A percentile compares a stretch with the other conserved stretches of the same genome.
Evolutionary conservation across 2,329 filamentous ascomycete species (phyloP).

Genomic region (Canariomyces notabilis): DNA sequence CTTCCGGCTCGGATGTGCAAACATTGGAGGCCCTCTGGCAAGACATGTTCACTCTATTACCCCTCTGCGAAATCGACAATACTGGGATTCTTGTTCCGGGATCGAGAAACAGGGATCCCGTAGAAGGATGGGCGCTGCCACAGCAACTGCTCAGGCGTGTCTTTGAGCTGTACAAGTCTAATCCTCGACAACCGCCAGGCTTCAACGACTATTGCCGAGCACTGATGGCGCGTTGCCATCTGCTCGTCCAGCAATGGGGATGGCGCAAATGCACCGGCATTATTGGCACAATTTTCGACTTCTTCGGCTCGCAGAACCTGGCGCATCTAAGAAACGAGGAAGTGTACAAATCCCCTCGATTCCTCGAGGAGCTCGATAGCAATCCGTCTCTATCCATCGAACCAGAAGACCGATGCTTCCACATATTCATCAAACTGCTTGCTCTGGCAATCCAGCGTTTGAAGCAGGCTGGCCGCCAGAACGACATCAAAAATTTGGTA

Average conservation of each 20-base stretch:
- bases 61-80: slow-evolving; percentile 55
- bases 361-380: slow-evolving; percentile 51
- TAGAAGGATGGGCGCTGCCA: slow-evolving; percentile 58
- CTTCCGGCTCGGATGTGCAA: slow-evolving; percentile 38
- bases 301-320: slow-evolving; percentile 59
- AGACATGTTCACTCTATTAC: slow-evolving; percentile 55
- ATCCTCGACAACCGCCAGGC: slow-evolving; percentile 50
- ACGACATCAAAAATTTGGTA: slow-evolving; percentile 57
- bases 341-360: slow-evolving; percentile 54
- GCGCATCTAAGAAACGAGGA: slow-evolving; percentile 62
- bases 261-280: slow-evolving; percentile 56
- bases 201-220: slow-evolving; percentile 63
- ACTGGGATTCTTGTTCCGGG: slow-evolving; percentile 44
- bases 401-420: slow-evolving; percentile 58
- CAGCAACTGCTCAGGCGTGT: slow-evolving; percentile 53
- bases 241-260: slow-evolving; percentile 60
- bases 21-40: slow-evolving; percentile 55
- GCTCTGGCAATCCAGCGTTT: slow-evolving; percentile 53
- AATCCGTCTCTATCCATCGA: slow-evolving; percentile 46
- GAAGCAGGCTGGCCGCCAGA: slow-evolving; percentile 41
- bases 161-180: slow-evolving; percentile 54
- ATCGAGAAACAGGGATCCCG: slow-evolving; percentile 32
- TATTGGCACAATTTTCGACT: slow-evolving; percentile 60
- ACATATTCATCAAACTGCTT: slow-evolving; percentile 61
- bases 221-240: slow-evolving; percentile 56